phyloP scores from a whole-genome alignment of 2,329 filamentous ascomycete genomes.

The Fusarium stilboides region DNA sequence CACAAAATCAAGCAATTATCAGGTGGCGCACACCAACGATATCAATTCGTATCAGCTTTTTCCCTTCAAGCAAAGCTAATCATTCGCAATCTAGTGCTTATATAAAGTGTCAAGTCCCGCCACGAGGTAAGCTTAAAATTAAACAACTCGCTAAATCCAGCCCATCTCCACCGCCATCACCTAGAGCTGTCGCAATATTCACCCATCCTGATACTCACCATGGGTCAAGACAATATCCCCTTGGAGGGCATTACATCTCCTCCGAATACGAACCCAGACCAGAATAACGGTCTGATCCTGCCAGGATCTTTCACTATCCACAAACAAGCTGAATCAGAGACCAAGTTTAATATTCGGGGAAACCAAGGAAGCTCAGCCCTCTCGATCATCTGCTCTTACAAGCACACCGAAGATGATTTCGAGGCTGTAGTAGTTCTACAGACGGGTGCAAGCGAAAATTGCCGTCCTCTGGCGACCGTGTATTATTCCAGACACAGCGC shows the following conservation, averaged over 20 bases:
- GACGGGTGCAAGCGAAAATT: neutral
- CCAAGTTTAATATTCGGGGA: slow-evolving; percentile 2
- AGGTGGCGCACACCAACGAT: neutral
- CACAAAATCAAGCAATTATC: neutral
- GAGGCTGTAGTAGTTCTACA: neutral
- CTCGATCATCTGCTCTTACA: slow-evolving; percentile 1
- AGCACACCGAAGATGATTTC: slow-evolving; percentile 7
- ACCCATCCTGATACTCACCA: neutral
- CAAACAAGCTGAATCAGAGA: neutral
- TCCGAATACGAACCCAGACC: neutral
- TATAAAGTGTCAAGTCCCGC: neutral
- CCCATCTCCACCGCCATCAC: neutral
- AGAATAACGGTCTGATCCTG: neutral
- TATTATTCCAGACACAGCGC: neutral
- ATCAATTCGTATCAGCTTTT: neutral
- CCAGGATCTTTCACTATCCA: slow-evolving; percentile 8
- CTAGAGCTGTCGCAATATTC: too few relatives aligned
- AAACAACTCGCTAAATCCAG: neutral
- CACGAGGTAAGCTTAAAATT: too few relatives aligned
- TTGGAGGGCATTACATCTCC: neutral
- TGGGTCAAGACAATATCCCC: neutral
- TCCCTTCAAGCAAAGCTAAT: neutral
- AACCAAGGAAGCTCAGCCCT: neutral
- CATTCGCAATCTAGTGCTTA: neutral
- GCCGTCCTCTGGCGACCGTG: neutral